These are phyloP conservation scores for Chrysanthemum lavandulifolium DNA, from an alignment of 129 eudicot species.

Conservation along the genomic window DNA sequence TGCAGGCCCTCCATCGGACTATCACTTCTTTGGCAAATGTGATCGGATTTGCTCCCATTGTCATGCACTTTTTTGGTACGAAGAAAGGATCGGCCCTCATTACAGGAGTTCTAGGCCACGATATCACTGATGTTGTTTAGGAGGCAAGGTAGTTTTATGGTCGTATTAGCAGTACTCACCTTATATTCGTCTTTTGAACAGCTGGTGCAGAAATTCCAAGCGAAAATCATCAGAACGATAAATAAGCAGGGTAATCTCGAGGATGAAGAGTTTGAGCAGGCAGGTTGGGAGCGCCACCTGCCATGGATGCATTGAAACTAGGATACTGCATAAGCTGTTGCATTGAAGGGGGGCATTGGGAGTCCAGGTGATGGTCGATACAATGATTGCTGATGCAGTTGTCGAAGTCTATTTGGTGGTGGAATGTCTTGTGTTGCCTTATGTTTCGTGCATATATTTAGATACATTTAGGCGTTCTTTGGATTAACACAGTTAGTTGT, in stretches of 20 bases:
- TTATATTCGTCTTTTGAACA: no score
- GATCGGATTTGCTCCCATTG: no score
- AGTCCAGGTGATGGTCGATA: slow-evolving; percentile 62
- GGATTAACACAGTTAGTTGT: background rate
- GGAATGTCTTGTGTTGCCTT: background rate
- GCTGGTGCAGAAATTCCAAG: no score
- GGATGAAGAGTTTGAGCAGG: slow-evolving; percentile 37
- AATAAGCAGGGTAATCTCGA: slow-evolving; percentile 19
- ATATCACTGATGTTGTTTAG: no score
- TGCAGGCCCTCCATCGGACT: no score
- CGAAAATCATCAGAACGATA: no score
- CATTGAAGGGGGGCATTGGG: slow-evolving; percentile 52
- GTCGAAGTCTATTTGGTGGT: slow-evolving; percentile 70
- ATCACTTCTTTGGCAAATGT: no score
- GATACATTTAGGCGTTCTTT: background rate
- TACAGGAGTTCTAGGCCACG: no score
- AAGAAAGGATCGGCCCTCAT: no score
- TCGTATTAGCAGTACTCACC: no score
- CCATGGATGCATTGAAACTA: slow-evolving; percentile 47
- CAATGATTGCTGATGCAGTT: slow-evolving; percentile 71
- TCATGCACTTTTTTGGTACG: no score
- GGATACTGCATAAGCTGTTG: slow-evolving; percentile 71
- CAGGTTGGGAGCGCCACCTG: slow-evolving; percentile 45
- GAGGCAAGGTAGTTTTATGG: no score
- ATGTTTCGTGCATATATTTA: background rate